These are phyloP conservation scores for Cordyceps tenuipes DNA, from an alignment of 2,329 filamentous ascomycete species.

Conservation along the genomic window DNA sequence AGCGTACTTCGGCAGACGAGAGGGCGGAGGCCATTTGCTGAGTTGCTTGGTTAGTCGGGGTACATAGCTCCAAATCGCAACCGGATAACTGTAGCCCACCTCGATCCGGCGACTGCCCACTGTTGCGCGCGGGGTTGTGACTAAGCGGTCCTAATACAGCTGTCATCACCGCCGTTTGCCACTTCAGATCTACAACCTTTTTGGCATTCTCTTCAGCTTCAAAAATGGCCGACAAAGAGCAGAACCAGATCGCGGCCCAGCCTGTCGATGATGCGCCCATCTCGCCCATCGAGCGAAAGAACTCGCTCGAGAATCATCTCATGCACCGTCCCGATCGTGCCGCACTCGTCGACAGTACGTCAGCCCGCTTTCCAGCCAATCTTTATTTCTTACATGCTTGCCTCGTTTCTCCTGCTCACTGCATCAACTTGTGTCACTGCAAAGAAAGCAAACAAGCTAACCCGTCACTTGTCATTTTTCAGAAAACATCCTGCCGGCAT, in stretches of 20 bases:
- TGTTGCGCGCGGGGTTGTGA: not conserved
- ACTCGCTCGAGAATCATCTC: slow-evolving; percentile 66
- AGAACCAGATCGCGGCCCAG: slow-evolving; percentile 15
- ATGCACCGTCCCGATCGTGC: slow-evolving; percentile 66
- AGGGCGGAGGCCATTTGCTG: too few species aligned
- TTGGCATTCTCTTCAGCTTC: not conserved
- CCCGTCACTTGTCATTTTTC: slow-evolving; percentile 13
- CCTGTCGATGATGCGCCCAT: slow-evolving; percentile 44
- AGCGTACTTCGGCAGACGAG: too few species aligned
- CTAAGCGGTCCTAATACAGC: not conserved
- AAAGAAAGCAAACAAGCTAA: slow-evolving; percentile 16
- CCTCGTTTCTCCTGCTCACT: not conserved
- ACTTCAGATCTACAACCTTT: not conserved
- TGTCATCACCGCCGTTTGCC: slow-evolving; percentile 3
- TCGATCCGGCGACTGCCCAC: not conserved
- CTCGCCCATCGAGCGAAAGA: slow-evolving; percentile 47
- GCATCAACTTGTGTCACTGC: not conserved
- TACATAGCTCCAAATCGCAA: too few species aligned
- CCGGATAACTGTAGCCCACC: not conserved
- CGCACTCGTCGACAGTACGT: slow-evolving; percentile 69
- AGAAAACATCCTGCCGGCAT: slow-evolving; percentile 83
- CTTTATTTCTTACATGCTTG: not conserved
- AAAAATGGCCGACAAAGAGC: slow-evolving; percentile 23
- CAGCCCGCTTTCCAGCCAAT: not conserved
- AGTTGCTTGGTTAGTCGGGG: too few species aligned